phyloP scores from a whole-genome alignment of 495 filamentous ascomycete species.

The Aspergillus asperescens region DNA sequence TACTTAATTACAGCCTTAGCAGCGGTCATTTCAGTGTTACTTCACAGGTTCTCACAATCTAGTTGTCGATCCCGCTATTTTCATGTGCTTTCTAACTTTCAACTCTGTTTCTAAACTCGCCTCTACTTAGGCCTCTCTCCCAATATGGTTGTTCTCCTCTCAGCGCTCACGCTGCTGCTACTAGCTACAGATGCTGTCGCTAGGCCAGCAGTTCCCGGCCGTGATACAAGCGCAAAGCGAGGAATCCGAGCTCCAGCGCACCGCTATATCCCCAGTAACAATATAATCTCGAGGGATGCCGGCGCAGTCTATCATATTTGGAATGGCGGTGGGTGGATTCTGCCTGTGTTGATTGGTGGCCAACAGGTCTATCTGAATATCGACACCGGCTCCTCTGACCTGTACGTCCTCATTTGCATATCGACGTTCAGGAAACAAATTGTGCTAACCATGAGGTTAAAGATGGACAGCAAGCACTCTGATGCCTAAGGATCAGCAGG shows the following conservation, averaged over 20 bases:
- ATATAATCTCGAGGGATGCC: neutral
- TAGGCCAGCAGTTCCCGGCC: neutral
- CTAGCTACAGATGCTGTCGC: neutral
- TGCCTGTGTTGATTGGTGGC: constrained; percentile 7
- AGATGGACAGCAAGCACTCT: constrained; percentile 8
- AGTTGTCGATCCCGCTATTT: no score
- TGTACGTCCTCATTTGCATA: neutral
- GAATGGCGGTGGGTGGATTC: constrained; percentile 9
- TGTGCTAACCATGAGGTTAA: neutral
- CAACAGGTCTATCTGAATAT: constrained; percentile 12
- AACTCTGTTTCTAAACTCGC: neutral
- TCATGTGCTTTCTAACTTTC: no score
- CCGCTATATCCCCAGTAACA: constrained; percentile 1
- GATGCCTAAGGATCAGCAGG: constrained; percentile 9
- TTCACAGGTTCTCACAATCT: no score
- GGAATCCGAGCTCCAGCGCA: constrained; percentile 3
- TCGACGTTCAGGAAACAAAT: neutral
- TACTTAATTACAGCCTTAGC: no score
- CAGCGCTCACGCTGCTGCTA: neutral
- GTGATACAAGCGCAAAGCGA: neutral
- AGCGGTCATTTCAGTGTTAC: no score
- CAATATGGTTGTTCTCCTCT: constrained; percentile 2
- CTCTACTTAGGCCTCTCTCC: no score
- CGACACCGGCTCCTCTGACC: constrained; percentile 10
- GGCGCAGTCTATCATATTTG: constrained; percentile 7